phyloP scores from a whole-genome alignment of 1,139 yeast genomes.

The Pichia sp. region DNA sequence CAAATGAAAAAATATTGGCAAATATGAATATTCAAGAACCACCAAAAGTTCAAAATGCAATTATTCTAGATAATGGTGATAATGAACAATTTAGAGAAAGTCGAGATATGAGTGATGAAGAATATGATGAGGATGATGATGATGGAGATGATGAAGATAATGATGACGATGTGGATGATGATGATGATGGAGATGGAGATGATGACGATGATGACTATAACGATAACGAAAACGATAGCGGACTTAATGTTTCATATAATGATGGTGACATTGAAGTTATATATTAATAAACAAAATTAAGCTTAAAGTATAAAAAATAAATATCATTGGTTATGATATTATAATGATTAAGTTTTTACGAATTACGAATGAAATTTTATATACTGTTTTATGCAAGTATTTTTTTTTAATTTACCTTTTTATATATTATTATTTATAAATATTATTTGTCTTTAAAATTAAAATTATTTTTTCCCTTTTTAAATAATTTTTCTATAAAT shows the following conservation, averaged over 20 bases:
- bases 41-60: constrained; percentile 23
- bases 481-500: not conserved
- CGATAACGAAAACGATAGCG: not conserved
- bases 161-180: constrained; percentile 4
- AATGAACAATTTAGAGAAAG: constrained; percentile 17
- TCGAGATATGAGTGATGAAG: constrained; percentile 11
- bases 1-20: constrained; percentile 11
- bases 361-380: too few relatives aligned
- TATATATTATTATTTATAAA: too few relatives aligned
- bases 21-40: constrained; percentile 15
- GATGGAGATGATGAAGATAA: constrained; percentile 14
- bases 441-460: too few relatives aligned
- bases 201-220: constrained; percentile 13
- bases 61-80: constrained; percentile 31
- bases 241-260: constrained; percentile 17
- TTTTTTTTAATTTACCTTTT: too few relatives aligned
- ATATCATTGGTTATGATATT: too few relatives aligned
- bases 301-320: too few relatives aligned
- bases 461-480: too few relatives aligned
- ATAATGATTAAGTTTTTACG: too few relatives aligned
- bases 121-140: constrained; percentile 13
- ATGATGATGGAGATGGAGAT: constrained; percentile 1
- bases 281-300: too few relatives aligned
- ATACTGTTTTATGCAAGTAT: too few relatives aligned
- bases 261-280: not conserved